Evolutionary conservation across 768 basidiomycete species (phyloP), one percentile per base, ranked within the genome.

Genomic region (Lepiota venenata): DNA sequence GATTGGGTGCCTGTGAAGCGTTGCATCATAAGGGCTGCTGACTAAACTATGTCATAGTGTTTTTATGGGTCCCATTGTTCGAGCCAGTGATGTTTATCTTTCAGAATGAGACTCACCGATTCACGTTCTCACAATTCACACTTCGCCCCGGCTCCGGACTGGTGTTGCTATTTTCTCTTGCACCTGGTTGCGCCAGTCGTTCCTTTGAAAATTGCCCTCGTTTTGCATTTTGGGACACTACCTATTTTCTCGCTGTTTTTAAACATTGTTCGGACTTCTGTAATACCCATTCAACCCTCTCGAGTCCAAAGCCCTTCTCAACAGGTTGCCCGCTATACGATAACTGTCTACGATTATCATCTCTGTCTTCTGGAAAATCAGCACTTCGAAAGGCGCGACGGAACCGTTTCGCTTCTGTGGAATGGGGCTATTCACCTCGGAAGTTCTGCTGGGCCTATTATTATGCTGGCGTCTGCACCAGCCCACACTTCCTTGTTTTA

Each of bases 201-300:
- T 49, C 38, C 22, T 49, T 50, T 44, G 46, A 12, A 40, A 49
- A 35, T 49, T 20, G 14, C 40, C 14, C 42, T 56, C 48, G 35
- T 7, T 39, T 50, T 56, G 55, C 55, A 36, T 27, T n/a, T 8
- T 8, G 36, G 27, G 20, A 14, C 18, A 22, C 27, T 49, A 16
- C 37, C 18, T 37, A 43, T 57, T 25, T 47, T 16, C 32, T 50
- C 12, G 42, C 46, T 27, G 42, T 47, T 15, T 27, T 50, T n/a
- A 41, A 15, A n/a, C 10, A 22, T 29, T 50, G 39, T 10, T 14
- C 49, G 27, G 9, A 38, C 49, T 18, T 27, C 42, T 25, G 51
- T 58, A 15, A 62, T 65, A 35, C 67, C 65, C 35, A 40, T 64
- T 38, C 60, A 56, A 47, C 59, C 56, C 14, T 22, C 61, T 44